Base-by-base conservation (phyloP, 176 grass and related monocot species). In the Avena atlantica region DNA sequence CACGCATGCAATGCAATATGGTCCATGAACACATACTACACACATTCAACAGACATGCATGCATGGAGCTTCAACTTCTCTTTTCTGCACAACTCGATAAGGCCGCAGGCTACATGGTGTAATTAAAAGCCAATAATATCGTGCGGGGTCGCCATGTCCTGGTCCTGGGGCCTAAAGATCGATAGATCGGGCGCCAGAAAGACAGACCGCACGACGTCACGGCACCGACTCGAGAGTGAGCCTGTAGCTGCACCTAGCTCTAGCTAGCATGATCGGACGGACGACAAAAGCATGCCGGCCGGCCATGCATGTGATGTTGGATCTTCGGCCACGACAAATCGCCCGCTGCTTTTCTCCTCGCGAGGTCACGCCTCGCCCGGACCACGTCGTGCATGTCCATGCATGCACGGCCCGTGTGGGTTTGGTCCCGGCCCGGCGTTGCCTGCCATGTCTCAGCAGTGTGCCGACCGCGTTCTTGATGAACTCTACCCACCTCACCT, bases 261-360 rank as follows among this genome's bases (percentile, higher is more conserved):
- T 66, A 65, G 57, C 56, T 66, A 65, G 57, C 56, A 40, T 42
- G 25, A 52, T 50, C 83, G 76, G 64, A 78, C 48, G 59, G 27
- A 40, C 40, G 51, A 60, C 69, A 37, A 72, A 65, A 66, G 78
- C 78, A 89, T 13, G 72, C 63, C 79, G 47, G 72, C 63, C 79
- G 47, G 79, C 63, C 79, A 90, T 70, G 89, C 64, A 67, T 86
- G 84, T 83, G 84, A 86, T 6, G 72, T 12, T 78, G 40, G 52
- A 52, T 27, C 82, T 47, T 63, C 59, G 42, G 65, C 87, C 42
- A 44, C 53, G 29, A 86, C 83, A 77, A 85, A 86, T 70, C 83
- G 67, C 51, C 29, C 52, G 53, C 52, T 21, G 27, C 64, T 79
- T 90, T 78, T 57, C 79, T 13, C 69, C 60, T 14, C 51, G 58